These are phyloP conservation scores for Sesbania bispinosa DNA, from an alignment of 306 rosid species.

Conservation along the genomic window DNA sequence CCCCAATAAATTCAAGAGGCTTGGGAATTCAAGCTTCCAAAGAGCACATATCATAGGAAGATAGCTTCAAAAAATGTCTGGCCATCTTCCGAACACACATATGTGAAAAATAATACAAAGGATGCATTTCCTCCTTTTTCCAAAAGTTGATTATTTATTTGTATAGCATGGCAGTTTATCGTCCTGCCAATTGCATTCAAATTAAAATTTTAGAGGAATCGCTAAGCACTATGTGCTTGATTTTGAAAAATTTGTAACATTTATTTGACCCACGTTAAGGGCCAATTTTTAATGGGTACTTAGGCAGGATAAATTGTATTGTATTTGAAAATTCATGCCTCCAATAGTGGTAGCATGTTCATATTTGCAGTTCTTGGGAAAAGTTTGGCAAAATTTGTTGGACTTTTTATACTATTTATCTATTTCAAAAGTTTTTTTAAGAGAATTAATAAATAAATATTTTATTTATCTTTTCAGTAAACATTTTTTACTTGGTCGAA, in stretches of 20 bases:
- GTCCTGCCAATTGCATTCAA: slow-evolving; percentile 26
- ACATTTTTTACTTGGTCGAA: too few relatives aligned
- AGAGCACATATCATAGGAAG: slow-evolving; percentile 35
- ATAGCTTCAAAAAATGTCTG: slow-evolving; percentile 29
- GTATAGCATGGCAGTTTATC: slow-evolving; percentile 42
- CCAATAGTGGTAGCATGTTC: not conserved
- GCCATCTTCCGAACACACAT: slow-evolving; percentile 9
- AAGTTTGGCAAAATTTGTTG: not conserved
- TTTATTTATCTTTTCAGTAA: too few relatives aligned
- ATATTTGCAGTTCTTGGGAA: not conserved
- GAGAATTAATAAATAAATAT: too few relatives aligned
- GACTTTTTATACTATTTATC: too few relatives aligned
- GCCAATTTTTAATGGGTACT: slow-evolving; percentile 11
- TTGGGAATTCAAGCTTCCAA: slow-evolving; percentile 31
- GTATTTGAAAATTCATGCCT: not conserved
- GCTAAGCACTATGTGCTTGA: slow-evolving; percentile 32
- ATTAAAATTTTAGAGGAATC: slow-evolving; percentile 22
- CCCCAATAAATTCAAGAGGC: slow-evolving; percentile 29
- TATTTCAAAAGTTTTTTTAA: too few relatives aligned
- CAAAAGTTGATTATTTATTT: slow-evolving; percentile 21
- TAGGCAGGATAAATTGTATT: not conserved
- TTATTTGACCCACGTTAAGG: slow-evolving; percentile 19
- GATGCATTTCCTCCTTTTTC: slow-evolving; percentile 32
- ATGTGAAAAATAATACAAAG: slow-evolving; percentile 53
- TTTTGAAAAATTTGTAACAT: slow-evolving; percentile 36